phyloP scores from a whole-genome alignment of 2,329 filamentous ascomycete species.

The Onygena corvina region DNA sequence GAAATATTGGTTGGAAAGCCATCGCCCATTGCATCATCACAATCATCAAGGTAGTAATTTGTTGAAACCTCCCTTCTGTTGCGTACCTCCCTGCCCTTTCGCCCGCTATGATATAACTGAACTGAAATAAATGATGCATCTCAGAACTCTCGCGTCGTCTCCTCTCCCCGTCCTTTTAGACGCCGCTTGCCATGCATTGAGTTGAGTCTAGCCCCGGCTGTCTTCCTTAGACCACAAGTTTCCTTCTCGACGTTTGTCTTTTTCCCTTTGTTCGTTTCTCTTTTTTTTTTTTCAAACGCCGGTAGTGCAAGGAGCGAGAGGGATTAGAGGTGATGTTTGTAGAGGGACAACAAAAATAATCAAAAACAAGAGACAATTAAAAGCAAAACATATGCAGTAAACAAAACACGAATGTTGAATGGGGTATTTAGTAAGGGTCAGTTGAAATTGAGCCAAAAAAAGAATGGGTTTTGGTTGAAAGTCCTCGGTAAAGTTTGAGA shows the following conservation, averaged over 20 bases:
- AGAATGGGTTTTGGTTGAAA: background rate
- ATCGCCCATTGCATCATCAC: conserved; percentile 6
- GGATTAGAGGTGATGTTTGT: background rate
- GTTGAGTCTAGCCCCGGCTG: conserved; percentile 6
- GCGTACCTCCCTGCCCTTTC: conserved; percentile 1
- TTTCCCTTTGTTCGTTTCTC: background rate
- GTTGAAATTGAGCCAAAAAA: conserved; percentile 5
- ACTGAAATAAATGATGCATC: conserved; percentile 4
- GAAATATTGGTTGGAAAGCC: conserved; percentile 5
- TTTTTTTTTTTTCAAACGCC: background rate
- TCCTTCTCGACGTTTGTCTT: background rate
- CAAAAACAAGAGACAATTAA: background rate
- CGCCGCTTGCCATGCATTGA: conserved; percentile 6
- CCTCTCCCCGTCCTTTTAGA: background rate
- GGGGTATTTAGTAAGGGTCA: conserved; percentile 5
- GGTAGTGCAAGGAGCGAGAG: background rate
- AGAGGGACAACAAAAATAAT: background rate
- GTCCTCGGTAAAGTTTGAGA: too few relatives aligned
- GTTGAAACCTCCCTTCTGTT: conserved; percentile 6
- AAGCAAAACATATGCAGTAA: background rate
- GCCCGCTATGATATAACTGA: conserved; percentile 3
- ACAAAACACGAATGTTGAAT: conserved; percentile 7
- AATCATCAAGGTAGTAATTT: conserved; percentile 8
- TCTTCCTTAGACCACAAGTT: background rate
- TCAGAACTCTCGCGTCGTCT: background rate